phyloP scores from a whole-genome alignment of 371 early-diverging fungal species.

The Actinomortierella wolfii region DNA sequence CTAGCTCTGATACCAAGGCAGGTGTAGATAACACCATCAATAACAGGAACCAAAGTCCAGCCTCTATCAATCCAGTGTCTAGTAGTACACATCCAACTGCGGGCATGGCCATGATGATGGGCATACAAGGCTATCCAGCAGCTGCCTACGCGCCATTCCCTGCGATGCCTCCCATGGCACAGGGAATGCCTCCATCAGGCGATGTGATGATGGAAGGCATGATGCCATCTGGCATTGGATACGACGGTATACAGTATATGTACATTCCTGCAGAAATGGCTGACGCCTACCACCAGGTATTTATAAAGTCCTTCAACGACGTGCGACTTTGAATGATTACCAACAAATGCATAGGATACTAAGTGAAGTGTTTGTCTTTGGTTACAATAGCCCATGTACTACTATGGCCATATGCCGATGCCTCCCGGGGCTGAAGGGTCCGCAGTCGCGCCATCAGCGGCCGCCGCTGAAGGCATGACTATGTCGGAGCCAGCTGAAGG shows the following conservation, averaged over 20 bases:
- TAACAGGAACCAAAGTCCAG: not conserved
- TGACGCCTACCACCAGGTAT: conserved; percentile 40
- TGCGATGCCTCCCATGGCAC: no score
- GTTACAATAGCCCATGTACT: no score
- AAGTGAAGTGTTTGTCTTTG: no score
- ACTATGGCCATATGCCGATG: no score
- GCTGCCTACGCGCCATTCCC: no score
- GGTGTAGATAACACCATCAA: conserved; percentile 9
- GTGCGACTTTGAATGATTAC: no score
- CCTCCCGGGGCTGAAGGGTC: no score
- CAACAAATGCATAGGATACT: no score
- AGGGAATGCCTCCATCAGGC: not conserved
- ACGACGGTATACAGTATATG: conserved; percentile 32
- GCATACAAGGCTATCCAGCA: not conserved
- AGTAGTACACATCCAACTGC: conserved; percentile 1
- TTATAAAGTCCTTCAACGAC: no score
- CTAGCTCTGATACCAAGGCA: conserved; percentile 11
- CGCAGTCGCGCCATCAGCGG: no score
- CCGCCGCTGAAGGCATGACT: no score
- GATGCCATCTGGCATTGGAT: conserved; percentile 27
- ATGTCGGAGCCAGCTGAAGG: no score
- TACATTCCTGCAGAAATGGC: conserved; percentile 28
- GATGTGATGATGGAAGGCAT: conserved; percentile 25
- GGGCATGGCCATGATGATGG: not conserved
- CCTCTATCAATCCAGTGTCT: conserved; percentile 4